phyloP scores from a whole-genome alignment of 1,284 basidiomycete genomes.

The Ganoderma leucocontextum region DNA sequence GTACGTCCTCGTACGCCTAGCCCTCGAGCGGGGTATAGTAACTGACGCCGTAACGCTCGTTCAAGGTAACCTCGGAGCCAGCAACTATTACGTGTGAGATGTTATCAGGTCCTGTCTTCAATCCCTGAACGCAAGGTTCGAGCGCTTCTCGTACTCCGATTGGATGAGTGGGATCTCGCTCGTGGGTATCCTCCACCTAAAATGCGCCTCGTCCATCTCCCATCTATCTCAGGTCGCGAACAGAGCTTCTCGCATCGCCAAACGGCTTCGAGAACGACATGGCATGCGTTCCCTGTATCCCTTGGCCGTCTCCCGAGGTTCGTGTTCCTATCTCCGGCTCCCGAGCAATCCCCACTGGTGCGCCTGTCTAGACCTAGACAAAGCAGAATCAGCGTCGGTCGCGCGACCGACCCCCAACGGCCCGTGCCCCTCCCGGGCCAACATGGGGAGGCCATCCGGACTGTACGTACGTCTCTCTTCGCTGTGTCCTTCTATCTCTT shows the following conservation, averaged over 20 bases:
- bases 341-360: slow-evolving; percentile 24
- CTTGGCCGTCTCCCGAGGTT: slow-evolving; percentile 20
- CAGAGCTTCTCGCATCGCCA: slow-evolving; percentile 21
- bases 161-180: slow-evolving; percentile 17
- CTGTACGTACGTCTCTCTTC: slow-evolving; percentile 8
- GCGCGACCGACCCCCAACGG: background rate
- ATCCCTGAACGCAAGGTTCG: slow-evolving; percentile 23
- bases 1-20: background rate
- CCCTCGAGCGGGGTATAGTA: background rate
- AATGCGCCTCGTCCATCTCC: slow-evolving; percentile 23
- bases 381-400: background rate
- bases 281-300: slow-evolving; percentile 20
- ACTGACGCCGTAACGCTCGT: slow-evolving; percentile 6
- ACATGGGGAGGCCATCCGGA: background rate
- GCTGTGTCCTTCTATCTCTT: background rate
- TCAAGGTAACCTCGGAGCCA: slow-evolving; percentile 11
- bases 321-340: slow-evolving; percentile 26
- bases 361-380: background rate
- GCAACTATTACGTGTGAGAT: slow-evolving; percentile 28
- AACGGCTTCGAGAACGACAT: slow-evolving; percentile 23
- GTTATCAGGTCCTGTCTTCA: slow-evolving; percentile 26
- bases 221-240: slow-evolving; percentile 27
- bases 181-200: slow-evolving; percentile 27
- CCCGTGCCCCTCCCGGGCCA: background rate
- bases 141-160: slow-evolving; percentile 21